These are phyloP conservation scores for Penicillium olsonii DNA, from an alignment of 2,329 filamentous ascomycete genomes.

Conservation along the genomic window DNA sequence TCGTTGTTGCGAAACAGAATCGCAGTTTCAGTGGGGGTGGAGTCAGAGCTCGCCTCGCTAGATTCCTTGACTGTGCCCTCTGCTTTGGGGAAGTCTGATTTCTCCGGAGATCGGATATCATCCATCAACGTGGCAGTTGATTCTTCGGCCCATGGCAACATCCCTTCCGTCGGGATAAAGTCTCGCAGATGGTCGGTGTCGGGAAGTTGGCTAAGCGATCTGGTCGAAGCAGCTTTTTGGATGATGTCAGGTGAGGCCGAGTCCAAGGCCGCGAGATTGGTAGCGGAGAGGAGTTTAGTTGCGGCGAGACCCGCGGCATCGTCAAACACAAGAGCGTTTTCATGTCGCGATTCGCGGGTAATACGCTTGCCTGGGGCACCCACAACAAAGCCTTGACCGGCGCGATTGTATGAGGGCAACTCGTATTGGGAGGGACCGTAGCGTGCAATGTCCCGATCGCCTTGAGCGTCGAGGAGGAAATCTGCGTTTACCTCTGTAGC, in stretches of 20 bases:
- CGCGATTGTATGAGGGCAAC: constrained; percentile 70
- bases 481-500: too few relatives aligned
- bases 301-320: neutral
- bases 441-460: constrained; percentile 72
- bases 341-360: constrained; percentile 60
- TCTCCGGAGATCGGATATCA: too few relatives aligned
- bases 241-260: too few relatives aligned
- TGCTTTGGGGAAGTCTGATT: too few relatives aligned
- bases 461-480: constrained; percentile 70
- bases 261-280: neutral
- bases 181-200: neutral
- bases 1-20: constrained; percentile 50
- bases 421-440: constrained; percentile 74
- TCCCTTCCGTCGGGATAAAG: constrained; percentile 5
- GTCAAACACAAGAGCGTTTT: constrained; percentile 40
- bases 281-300: constrained; percentile 1
- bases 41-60: too few relatives aligned
- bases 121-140: neutral
- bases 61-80: too few relatives aligned
- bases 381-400: constrained; percentile 69
- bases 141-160: too few relatives aligned
- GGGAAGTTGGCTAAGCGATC: neutral
- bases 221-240: neutral
- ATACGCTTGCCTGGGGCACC: constrained; percentile 67
- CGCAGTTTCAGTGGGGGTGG: constrained; percentile 48